Percentiles rank a stretch among this genome's conserved stretches.
Conservation (phyloP, 352 stramenopile genomes). For the Pythium biforme region DNA sequence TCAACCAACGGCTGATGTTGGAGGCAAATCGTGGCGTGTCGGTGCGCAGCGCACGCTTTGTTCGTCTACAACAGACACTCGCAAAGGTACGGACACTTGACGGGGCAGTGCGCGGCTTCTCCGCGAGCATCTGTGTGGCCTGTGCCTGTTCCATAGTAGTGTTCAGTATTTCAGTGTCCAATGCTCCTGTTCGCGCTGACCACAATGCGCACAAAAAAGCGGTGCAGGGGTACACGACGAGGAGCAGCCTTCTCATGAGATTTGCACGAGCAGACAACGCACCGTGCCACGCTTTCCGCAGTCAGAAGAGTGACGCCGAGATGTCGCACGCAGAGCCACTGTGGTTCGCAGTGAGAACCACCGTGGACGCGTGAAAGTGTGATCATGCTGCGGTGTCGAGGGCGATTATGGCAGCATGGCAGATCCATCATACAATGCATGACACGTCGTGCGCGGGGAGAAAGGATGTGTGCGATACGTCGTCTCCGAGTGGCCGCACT, state of each 20-base stretch:
- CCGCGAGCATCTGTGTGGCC: conserved; percentile 17
- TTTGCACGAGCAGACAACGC: conserved; percentile 10
- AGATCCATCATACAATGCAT: background rate
- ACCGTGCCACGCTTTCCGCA: background rate
- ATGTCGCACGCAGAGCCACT: background rate
- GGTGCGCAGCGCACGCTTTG: background rate
- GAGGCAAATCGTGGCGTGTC: background rate
- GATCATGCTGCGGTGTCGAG: background rate
- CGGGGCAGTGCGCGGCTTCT: background rate
- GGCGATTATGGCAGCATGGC: background rate
- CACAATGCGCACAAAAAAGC: conserved; percentile 11
- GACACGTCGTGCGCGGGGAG: too few species aligned
- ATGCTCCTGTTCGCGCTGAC: conserved; percentile 5
- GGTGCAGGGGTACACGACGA: background rate
- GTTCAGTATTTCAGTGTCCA: conserved; percentile 14
- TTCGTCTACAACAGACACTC: conserved; percentile 4
- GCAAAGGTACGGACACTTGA: conserved; percentile 1
- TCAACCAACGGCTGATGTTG: background rate
- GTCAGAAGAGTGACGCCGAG: background rate
- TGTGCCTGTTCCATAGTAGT: conserved; percentile 15
- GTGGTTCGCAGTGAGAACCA: background rate
- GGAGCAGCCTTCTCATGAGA: conserved; percentile 4
- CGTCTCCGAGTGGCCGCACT: background rate
- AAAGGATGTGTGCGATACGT: background rate
- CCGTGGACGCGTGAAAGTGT: background rate